Conservation (phyloP, 352 stramenopile genomes). For the Phytopythium kandeliae region DNA sequence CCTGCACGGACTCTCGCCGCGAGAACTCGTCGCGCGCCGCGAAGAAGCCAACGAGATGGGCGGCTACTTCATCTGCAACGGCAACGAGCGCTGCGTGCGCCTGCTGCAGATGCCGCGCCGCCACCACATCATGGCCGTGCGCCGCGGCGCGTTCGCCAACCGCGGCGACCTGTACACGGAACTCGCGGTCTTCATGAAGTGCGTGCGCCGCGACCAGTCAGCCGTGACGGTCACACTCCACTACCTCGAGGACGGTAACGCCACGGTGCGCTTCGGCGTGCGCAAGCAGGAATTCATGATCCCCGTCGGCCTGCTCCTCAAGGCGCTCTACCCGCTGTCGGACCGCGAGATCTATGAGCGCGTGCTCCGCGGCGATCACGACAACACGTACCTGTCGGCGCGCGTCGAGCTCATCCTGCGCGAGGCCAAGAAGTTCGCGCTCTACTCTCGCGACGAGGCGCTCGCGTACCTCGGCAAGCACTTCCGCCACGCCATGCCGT, state of each 20-base stretch:
- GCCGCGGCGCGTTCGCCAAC: conserved; percentile 97
- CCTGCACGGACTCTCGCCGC: conserved; percentile 80
- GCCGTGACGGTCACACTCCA: conserved; percentile 98
- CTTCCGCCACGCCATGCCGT: conserved; percentile 92
- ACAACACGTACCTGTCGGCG: conserved; percentile 97
- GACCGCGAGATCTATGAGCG: conserved; percentile 97
- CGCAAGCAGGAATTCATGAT: conserved; percentile 99
- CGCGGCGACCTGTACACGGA: conserved; percentile 95
- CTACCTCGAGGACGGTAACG: conserved; percentile 97
- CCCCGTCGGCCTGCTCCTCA: conserved; percentile 95
- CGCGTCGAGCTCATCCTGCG: conserved; percentile 96
- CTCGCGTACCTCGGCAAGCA: conserved; percentile 95
- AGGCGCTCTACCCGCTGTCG: conserved; percentile 91
- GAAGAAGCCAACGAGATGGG: conserved; percentile 98
- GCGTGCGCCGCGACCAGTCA: conserved; percentile 93
- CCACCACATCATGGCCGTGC: conserved; percentile 92
- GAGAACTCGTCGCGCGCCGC: conserved; percentile 81
- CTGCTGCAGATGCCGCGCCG: conserved; percentile 93
- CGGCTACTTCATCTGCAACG: conserved; percentile 99
- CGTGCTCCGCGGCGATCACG: conserved; percentile 92
- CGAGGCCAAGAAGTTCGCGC: conserved; percentile 92
- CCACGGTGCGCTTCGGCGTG: conserved; percentile 95
- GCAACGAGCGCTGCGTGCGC: conserved; percentile 98
- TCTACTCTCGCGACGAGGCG: conserved; percentile 84
- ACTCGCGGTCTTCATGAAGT: conserved; percentile 97